phyloP scores from a whole-genome alignment of 148 eudicot genomes.

The Dianthus caryophyllus region DNA sequence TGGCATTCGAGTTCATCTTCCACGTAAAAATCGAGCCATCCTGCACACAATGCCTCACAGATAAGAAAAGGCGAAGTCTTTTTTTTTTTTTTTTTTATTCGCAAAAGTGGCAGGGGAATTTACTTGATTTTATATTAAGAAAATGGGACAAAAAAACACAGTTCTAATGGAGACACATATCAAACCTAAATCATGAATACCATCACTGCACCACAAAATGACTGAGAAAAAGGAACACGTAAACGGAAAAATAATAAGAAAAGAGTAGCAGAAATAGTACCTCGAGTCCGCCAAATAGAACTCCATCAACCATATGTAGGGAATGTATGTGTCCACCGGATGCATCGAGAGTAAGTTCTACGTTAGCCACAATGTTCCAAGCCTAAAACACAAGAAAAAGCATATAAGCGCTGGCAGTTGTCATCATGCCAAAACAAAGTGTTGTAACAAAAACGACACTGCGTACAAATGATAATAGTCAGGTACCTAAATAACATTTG shows the following conservation, averaged over 20 bases:
- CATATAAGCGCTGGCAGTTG: neutral
- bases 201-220: no score
- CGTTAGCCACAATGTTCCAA: conserved; percentile 37
- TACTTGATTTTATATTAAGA: neutral
- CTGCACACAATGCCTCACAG: conserved; percentile 25
- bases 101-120: neutral
- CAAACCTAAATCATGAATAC: no score
- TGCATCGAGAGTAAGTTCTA: conserved; percentile 34
- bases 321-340: conserved; percentile 48
- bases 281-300: conserved; percentile 48
- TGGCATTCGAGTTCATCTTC: conserved; percentile 31
- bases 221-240: no score
- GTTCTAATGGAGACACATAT: neutral
- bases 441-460: neutral
- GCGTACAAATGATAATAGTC: neutral
- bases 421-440: neutral
- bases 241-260: no score
- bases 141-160: neutral
- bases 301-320: conserved; percentile 27
- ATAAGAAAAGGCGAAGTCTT: neutral
- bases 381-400: conserved; percentile 31
- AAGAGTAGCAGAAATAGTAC: conserved; percentile 20
- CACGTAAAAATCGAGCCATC: conserved; percentile 56
- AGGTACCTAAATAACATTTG: conserved; percentile 50
- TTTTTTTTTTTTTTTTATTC: no score